phyloP scores from a whole-genome alignment of 1,284 basidiomycete species.

The Porogramme epimiltina region DNA sequence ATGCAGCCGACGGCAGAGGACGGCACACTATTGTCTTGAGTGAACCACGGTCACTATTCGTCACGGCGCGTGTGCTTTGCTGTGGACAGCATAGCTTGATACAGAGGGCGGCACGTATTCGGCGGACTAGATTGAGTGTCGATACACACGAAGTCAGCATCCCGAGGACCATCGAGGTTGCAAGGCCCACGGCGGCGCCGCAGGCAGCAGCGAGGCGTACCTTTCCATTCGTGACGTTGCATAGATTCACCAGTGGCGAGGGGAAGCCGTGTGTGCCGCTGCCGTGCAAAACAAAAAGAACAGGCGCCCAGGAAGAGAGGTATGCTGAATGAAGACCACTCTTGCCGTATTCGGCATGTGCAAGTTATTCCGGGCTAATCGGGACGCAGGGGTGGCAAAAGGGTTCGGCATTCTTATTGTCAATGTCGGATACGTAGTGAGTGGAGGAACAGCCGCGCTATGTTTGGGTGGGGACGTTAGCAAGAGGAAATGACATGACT shows the following conservation, averaged over 20 bases:
- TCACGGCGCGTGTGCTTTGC: not conserved
- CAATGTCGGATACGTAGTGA: not conserved
- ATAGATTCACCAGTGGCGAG: conserved; percentile 1
- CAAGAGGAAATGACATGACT: too few species aligned
- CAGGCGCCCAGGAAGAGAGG: conserved; percentile 9
- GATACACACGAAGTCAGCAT: conserved; percentile 6
- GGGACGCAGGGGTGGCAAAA: too few species aligned
- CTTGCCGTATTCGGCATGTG: conserved; percentile 12
- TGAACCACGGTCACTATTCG: too few species aligned
- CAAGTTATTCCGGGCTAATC: too few species aligned
- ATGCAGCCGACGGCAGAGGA: too few species aligned
- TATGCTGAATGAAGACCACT: conserved; percentile 13
- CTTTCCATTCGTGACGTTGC: not conserved
- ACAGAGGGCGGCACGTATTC: not conserved
- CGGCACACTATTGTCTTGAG: too few species aligned
- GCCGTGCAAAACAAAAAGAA: conserved; percentile 20
- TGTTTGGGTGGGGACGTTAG: too few species aligned
- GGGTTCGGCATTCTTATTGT: conserved; percentile 11
- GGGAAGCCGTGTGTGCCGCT: conserved; percentile 10
- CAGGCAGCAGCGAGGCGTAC: not conserved
- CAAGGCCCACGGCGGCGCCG: too few species aligned
- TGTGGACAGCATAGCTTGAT: not conserved
- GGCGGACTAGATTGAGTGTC: conserved; percentile 8
- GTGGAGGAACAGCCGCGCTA: too few species aligned
- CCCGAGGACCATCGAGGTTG: not conserved